Percentiles rank a stretch among this genome's conserved stretches.
Conservation (phyloP, 257 asterid genomes). For the Coffea canephora region DNA sequence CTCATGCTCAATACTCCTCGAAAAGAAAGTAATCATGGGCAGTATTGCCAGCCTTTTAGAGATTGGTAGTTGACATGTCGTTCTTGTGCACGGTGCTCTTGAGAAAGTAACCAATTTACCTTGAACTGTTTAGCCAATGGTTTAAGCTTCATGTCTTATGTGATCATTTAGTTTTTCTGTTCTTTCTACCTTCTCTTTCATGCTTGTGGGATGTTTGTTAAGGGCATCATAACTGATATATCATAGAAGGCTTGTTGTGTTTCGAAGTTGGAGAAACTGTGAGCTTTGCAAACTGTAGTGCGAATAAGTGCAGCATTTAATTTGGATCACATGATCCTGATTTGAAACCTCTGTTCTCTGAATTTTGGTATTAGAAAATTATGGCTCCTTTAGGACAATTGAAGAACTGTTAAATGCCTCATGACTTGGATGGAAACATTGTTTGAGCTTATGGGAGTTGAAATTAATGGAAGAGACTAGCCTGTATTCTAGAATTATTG, state of each 20-base stretch:
- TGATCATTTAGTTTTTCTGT: not conserved
- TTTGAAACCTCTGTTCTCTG: not conserved
- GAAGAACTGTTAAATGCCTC: not conserved
- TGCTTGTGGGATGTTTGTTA: not conserved
- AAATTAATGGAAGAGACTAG: not conserved
- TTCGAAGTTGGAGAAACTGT: not conserved
- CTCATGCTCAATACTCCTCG: no score
- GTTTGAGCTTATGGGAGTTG: not conserved
- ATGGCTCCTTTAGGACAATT: conserved; percentile 1
- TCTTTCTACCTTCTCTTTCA: not conserved
- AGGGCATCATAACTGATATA: not conserved
- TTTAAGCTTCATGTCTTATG: not conserved
- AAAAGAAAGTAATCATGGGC: no score
- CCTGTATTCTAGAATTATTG: not conserved
- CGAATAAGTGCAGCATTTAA: not conserved
- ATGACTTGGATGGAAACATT: not conserved
- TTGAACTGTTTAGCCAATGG: not conserved
- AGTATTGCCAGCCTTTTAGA: not conserved
- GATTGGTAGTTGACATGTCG: not conserved
- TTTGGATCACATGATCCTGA: no score
- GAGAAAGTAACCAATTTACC: not conserved
- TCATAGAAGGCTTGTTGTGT: not conserved
- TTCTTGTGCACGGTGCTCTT: not conserved
- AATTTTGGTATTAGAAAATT: not conserved
- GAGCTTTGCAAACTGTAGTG: not conserved